phyloP scores from a whole-genome alignment of 352 stramenopile species.

The Phytopythium aichiense region DNA sequence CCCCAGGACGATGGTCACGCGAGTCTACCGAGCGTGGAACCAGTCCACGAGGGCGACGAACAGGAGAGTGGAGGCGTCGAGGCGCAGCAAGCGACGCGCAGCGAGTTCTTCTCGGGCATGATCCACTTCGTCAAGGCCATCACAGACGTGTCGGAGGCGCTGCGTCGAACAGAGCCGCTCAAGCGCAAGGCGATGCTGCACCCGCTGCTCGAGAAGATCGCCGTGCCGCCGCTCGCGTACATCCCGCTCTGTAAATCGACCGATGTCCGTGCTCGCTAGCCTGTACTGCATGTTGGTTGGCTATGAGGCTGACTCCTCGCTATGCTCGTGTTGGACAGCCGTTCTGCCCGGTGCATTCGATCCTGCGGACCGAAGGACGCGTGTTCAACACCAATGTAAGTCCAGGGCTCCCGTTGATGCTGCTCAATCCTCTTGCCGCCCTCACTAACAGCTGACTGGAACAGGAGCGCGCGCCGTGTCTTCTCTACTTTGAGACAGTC shows the following conservation, averaged over 20 bases:
- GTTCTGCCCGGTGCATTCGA: slow-evolving; percentile 56
- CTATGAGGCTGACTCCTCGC: background rate
- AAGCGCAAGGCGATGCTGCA: slow-evolving; percentile 61
- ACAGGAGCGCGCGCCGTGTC: slow-evolving; percentile 69
- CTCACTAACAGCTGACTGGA: background rate
- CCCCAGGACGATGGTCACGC: background rate
- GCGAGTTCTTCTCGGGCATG: slow-evolving; percentile 81
- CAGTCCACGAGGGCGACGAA: background rate
- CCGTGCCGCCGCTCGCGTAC: slow-evolving; percentile 57
- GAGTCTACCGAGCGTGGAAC: background rate
- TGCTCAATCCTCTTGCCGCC: background rate
- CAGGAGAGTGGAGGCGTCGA: background rate
- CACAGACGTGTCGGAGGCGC: slow-evolving; percentile 71
- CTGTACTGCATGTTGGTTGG: background rate
- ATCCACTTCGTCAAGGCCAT: slow-evolving; percentile 81
- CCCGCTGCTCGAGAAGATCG: slow-evolving; percentile 43
- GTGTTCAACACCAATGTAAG: slow-evolving; percentile 80
- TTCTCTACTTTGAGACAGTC: slow-evolving; percentile 71
- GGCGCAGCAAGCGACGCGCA: slow-evolving; percentile 37
- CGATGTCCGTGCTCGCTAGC: slow-evolving; percentile 31
- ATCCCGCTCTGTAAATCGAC: slow-evolving; percentile 80
- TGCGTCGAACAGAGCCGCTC: slow-evolving; percentile 56
- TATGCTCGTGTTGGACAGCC: slow-evolving; percentile 17
- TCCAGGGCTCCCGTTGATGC: slow-evolving; percentile 1
- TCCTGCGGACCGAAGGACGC: slow-evolving; percentile 59